These are phyloP conservation scores for Discostella stelligera DNA, from an alignment of 352 stramenopile species.

Conservation along the genomic window DNA sequence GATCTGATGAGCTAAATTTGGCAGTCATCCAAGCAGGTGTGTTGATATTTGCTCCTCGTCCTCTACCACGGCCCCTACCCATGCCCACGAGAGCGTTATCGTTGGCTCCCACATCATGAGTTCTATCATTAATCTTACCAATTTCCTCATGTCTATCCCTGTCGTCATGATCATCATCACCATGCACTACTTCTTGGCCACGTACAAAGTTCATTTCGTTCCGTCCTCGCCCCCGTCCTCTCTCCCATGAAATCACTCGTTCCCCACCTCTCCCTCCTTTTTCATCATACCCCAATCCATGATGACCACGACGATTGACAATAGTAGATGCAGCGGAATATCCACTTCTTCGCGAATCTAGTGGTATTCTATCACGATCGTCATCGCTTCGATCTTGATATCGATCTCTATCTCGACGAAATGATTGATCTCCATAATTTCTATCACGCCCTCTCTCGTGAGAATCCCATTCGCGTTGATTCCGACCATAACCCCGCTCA, in stretches of 20 bases:
- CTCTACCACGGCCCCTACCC: constrained; percentile 40
- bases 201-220: constrained; percentile 23
- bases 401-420: neutral
- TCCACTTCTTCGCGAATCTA: neutral
- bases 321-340: neutral
- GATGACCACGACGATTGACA: neutral
- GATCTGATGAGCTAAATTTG: neutral
- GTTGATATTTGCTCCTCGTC: constrained; percentile 36
- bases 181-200: constrained; percentile 15
- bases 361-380: neutral
- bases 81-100: constrained; percentile 1
- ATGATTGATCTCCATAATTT: neutral
- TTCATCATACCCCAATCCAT: constrained; percentile 13
- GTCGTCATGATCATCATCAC: neutral
- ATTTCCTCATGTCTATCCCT: neutral
- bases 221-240: constrained; percentile 6
- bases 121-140: neutral
- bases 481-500: neutral
- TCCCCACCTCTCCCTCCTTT: neutral
- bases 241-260: constrained; percentile 9
- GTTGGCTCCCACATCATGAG: neutral
- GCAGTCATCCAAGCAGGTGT: constrained; percentile 56
- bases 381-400: constrained; percentile 3
- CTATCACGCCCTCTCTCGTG: neutral
- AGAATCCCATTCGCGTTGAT: neutral